Evolutionary conservation across 805 yeast genomes (phyloP), one percentile per base, ranked within the genome.

Genomic region (Saccharomycopsis sp.): DNA sequence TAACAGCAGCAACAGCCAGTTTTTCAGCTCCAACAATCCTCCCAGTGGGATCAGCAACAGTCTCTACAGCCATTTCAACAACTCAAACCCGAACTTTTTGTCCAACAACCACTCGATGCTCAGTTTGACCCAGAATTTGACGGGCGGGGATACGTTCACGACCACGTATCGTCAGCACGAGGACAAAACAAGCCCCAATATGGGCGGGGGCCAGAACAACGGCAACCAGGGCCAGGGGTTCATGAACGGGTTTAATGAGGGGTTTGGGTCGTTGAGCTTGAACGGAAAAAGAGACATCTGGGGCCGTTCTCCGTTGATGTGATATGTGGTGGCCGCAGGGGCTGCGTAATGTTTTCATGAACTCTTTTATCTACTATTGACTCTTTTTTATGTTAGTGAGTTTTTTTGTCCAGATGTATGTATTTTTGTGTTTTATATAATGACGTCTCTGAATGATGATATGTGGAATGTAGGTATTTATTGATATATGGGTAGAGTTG

Each of bases 101-200:
- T n/a, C 51, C 5, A 20, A 50, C 23, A 57, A 60, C 51, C 50
- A 55, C 20, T 52, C 58, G 37, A 48, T 57, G 58, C 18, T 57
- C 44, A 60, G 51, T 24, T 51, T 60, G 24, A 55, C 58, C 14
- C 62, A 60, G 55, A 60, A 60, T 24, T 52, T 60, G 37, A 60
- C 62, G 7, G 62, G 62, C 9, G 62, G 62, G 12, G 62, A 60
- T 40, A 57, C 60, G 29, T 60, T 57, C 23, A 54, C 62, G 1
- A 55, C 60, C 12, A 5, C 54, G 40, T 20, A 18, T 24, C 50
- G 54, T n/a, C 50, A 52, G 3, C 53, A 53, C 23, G 55, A 53
- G 7, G 55, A 53, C n/a, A 20, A 51, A 14, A 16, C 53, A 3
- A 29, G 24, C 15, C 23, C 51, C 3, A 50, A 8, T 18, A 50